Evolutionary conservation across 164 flowering plant species (phyloP).

Genomic region (Chloranthus sessilifolius): DNA sequence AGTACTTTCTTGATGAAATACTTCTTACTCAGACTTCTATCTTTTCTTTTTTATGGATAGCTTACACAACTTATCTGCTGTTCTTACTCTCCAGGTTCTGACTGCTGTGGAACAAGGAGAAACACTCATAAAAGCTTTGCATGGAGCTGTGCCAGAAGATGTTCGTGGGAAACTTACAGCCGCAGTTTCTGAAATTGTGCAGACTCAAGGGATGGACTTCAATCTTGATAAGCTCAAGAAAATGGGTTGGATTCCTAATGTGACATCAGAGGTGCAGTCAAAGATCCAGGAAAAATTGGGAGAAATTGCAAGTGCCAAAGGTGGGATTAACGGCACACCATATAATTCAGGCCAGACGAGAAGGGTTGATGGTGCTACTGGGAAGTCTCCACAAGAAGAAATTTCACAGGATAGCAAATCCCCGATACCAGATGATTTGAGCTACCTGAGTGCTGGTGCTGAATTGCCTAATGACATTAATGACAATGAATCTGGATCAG

Average conservation of each 20-base stretch:
- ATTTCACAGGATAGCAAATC: constrained; percentile 5
- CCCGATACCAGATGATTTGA: background rate
- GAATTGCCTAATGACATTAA: constrained; percentile 22
- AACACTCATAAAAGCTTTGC: constrained; percentile 78
- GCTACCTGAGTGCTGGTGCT: constrained; percentile 8
- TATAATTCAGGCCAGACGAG: constrained; percentile 23
- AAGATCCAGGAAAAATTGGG: constrained; percentile 32
- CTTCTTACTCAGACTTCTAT: too few species aligned
- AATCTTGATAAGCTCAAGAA: constrained; percentile 40
- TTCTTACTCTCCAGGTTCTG: constrained; percentile 51
- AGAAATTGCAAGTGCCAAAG: constrained; percentile 25
- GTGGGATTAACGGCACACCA: constrained; percentile 21
- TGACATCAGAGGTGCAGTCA: constrained; percentile 32
- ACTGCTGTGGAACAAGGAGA: constrained; percentile 83
- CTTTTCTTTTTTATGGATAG: too few species aligned
- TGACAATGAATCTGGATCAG: constrained; percentile 20
- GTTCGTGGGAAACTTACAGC: constrained; percentile 82
- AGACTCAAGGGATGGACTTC: constrained; percentile 38
- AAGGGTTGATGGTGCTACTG: constrained; percentile 1
- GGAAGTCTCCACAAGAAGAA: constrained; percentile 6
- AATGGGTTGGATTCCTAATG: constrained; percentile 22
- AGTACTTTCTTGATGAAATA: too few species aligned
- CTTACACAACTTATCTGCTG: background rate
- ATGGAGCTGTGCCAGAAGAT: constrained; percentile 97
- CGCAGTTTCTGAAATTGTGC: constrained; percentile 67